Evolutionary conservation across 2,329 filamentous ascomycete species (phyloP).

Genomic region (Alternaria arborescens): DNA sequence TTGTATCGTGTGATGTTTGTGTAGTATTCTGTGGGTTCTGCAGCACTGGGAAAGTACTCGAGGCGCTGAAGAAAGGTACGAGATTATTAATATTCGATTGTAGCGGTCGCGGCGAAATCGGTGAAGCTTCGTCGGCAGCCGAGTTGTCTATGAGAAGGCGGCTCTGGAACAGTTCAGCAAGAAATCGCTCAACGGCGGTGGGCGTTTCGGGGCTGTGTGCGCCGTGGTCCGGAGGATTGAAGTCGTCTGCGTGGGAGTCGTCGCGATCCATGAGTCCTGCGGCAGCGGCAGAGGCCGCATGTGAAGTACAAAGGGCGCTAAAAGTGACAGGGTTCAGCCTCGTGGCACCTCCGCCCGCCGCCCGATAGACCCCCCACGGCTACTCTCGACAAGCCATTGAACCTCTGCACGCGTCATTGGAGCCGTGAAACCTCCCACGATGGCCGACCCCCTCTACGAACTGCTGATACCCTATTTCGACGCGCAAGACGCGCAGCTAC

Average conservation of each 20-base stretch:
- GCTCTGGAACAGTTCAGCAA: constrained; percentile 34
- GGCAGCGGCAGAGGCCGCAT: constrained; percentile 9
- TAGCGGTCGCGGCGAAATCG: constrained; percentile 17
- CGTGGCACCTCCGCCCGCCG: constrained; percentile 10
- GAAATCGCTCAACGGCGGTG: constrained; percentile 26
- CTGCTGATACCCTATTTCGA: constrained; percentile 71
- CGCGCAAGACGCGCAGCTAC: constrained; percentile 48
- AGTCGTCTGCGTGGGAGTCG: constrained; percentile 7
- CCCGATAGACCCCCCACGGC: neutral
- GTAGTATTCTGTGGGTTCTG: constrained; percentile 8
- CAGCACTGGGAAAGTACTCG: constrained; percentile 16
- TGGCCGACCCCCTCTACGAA: constrained; percentile 74
- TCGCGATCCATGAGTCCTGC: constrained; percentile 8
- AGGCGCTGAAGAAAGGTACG: constrained; percentile 36
- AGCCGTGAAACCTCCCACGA: constrained; percentile 1
- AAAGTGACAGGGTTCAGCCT: constrained; percentile 2
- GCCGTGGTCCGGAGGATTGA: neutral
- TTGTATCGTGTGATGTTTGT: neutral
- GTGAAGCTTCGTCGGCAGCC: constrained; percentile 23
- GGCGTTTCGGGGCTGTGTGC: neutral
- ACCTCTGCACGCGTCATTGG: too few species aligned
- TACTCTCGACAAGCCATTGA: neutral
- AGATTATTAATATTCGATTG: constrained; percentile 27
- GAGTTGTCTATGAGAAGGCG: constrained; percentile 30
- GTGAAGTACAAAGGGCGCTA: constrained; percentile 11